phyloP scores from a whole-genome alignment of 2,329 filamentous ascomycete species.

The Aspergillus arachidicola region DNA sequence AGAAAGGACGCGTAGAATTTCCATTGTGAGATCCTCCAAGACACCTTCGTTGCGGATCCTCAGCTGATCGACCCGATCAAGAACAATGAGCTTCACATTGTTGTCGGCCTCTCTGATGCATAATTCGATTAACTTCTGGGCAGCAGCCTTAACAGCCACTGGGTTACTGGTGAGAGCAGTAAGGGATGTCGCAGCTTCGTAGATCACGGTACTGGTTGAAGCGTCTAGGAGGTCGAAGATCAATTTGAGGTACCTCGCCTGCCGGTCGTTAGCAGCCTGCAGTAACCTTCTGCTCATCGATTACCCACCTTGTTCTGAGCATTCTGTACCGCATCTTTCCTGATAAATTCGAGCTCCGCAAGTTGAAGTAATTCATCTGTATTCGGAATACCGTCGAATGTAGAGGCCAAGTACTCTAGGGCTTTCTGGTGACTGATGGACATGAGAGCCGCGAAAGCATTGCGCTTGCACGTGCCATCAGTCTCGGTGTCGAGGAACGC shows the following conservation, averaged over 20 bases:
- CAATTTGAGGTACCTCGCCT: slow-evolving; percentile 86
- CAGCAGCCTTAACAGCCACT: slow-evolving; percentile 95
- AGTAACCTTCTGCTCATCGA: not conserved
- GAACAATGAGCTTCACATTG: slow-evolving; percentile 97
- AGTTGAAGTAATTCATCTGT: slow-evolving; percentile 92
- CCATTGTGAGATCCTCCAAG: slow-evolving; percentile 93
- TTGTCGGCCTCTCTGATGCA: slow-evolving; percentile 98
- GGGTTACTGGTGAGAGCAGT: slow-evolving; percentile 94
- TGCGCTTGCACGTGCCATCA: slow-evolving; percentile 95
- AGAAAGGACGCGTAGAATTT: slow-evolving; percentile 90
- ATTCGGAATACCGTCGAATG: slow-evolving; percentile 92
- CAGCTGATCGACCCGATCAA: slow-evolving; percentile 88
- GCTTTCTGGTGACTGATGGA: slow-evolving; percentile 94
- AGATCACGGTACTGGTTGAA: slow-evolving; percentile 89
- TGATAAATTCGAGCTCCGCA: slow-evolving; percentile 94
- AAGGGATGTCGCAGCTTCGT: slow-evolving; percentile 93
- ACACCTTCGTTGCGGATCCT: slow-evolving; percentile 87
- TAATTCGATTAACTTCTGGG: slow-evolving; percentile 92
- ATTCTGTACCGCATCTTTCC: slow-evolving; percentile 95
- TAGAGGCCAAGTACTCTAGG: slow-evolving; percentile 79
- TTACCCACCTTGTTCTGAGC: slow-evolving; percentile 80
- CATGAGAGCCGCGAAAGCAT: slow-evolving; percentile 89
- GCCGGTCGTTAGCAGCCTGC: slow-evolving; percentile 31
- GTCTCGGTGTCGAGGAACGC: slow-evolving; percentile 88
- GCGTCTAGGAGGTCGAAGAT: slow-evolving; percentile 98